Evolutionary conservation across 1,284 basidiomycete species (phyloP), one percentile per base, ranked within the genome.

Genomic region (Ustilago hordei): DNA sequence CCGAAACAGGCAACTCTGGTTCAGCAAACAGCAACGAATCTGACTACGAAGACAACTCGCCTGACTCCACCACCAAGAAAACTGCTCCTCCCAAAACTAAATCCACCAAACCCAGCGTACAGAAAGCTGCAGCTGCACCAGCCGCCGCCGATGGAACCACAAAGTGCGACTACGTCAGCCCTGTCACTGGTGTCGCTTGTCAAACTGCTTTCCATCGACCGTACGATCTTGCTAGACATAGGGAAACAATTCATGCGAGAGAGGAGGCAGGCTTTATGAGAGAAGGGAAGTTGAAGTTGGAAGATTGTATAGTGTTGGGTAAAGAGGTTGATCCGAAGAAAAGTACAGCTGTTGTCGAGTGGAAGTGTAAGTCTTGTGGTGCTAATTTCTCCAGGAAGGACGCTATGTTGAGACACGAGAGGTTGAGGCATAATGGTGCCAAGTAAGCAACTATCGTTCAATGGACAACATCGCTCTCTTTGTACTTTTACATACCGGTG

Each of bases 281-380:
- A 31, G 78, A 82, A 9, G 81, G 81, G 32, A 73, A 75, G 43
- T 54, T 86, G 17, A 78, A 58, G 13, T 58, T 83, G 36, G 78
- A 81, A 7, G 72, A 85, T n/a, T 85, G 83, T 41, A 63, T 81
- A 4, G 84, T 86, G 12, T 60, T 85, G 45, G 83, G 85, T 57
- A 84, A 84, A 53, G 84, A 86, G 67, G 84, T 86, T 19, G 84
- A 85, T 64, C 80, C 83, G 11, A 72, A 80, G 41, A 83, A 81
- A 61, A 80, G 76, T n/a, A 70, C 80, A 8, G 80, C 80, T 1
- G 80, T 82, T 31, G 71, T 81, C 17, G 84, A 86, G 65, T 86
- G 84, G 84, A 81, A 77, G 59, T 86, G 84, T 58, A 84, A 85
- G 57, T 61, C 68, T 15, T 81, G 79, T 35, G 75, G 79, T 17